Conservation (phyloP, 1,284 basidiomycete genomes). For the Lignosus rhinocerotis region DNA sequence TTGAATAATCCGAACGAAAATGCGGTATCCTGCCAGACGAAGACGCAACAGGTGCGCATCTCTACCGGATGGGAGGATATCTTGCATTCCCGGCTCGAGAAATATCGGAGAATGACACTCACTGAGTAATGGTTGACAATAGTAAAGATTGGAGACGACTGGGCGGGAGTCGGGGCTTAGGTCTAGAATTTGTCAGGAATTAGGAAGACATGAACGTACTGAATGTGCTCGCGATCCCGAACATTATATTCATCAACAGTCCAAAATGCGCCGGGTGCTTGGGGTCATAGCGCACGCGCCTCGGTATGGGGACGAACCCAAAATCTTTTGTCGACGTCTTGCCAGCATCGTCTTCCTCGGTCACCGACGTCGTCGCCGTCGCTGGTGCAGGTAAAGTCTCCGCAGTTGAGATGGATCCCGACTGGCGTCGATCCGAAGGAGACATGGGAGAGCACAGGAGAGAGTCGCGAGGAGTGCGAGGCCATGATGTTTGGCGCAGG, state of each 20-base stretch:
- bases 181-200: not conserved
- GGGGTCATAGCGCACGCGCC: constrained; percentile 59
- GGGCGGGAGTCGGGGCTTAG: not conserved
- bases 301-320: constrained; percentile 68
- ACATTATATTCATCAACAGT: constrained; percentile 57
- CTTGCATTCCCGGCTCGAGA: not conserved
- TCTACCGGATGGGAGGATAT: too few species aligned
- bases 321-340: constrained; percentile 43
- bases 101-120: constrained; percentile 22
- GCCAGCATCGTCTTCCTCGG: not conserved
- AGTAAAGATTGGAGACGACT: constrained; percentile 70
- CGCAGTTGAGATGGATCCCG: constrained; percentile 1
- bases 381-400: constrained; percentile 1
- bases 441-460: not conserved
- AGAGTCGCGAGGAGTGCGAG: not conserved
- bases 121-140: constrained; percentile 73
- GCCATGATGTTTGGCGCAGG: constrained; percentile 1
- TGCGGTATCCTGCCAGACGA: too few species aligned
- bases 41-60: too few species aligned
- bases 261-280: constrained; percentile 61
- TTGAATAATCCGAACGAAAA: too few species aligned
- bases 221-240: constrained; percentile 72
- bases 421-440: not conserved
- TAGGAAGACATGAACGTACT: constrained; percentile 32
- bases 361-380: not conserved